Percentiles rank a stretch among this genome's conserved stretches.
Conservation (phyloP, 1,284 basidiomycete genomes). For the Apiotrichum porosum region DNA sequence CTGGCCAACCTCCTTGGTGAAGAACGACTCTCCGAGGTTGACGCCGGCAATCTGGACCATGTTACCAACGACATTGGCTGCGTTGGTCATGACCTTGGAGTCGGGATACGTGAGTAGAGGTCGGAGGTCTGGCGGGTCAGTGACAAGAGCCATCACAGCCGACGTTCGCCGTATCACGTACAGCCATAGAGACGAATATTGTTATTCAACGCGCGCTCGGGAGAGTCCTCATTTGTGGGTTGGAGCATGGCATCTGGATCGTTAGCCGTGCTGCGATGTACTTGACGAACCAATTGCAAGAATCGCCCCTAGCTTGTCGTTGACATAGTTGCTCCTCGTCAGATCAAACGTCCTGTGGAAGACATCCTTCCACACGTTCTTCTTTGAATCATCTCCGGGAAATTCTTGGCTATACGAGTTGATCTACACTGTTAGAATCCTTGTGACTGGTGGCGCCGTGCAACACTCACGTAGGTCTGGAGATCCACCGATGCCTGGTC, state of each 20-base stretch:
- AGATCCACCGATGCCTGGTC: slow-evolving; percentile 27
- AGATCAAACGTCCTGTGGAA: slow-evolving; percentile 52
- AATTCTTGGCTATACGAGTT: slow-evolving; percentile 41
- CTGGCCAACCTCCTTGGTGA: slow-evolving; percentile 46
- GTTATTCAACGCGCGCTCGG: slow-evolving; percentile 44
- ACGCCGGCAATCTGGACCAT: slow-evolving; percentile 46
- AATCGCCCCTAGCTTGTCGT: slow-evolving; percentile 52
- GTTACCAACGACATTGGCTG: slow-evolving; percentile 44
- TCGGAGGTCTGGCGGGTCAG: slow-evolving; percentile 33
- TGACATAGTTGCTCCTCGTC: slow-evolving; percentile 49
- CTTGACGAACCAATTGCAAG: slow-evolving; percentile 47
- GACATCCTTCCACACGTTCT: slow-evolving; percentile 49
- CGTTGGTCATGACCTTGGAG: slow-evolving; percentile 46
- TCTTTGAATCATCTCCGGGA: slow-evolving; percentile 43
- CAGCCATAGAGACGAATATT: slow-evolving; percentile 46
- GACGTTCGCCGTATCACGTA: slow-evolving; percentile 14
- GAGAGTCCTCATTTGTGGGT: slow-evolving; percentile 42
- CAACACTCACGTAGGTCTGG: slow-evolving; percentile 25
- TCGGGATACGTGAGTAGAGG: slow-evolving; percentile 45
- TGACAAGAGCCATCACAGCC: no score
- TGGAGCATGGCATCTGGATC: slow-evolving; percentile 37
- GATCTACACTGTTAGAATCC: slow-evolving; percentile 19
- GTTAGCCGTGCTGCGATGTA: neutral
- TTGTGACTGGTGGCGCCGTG: neutral
- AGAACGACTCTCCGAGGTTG: slow-evolving; percentile 45